These are phyloP conservation scores for Ganoderma lingzhi DNA, from an alignment of 1,284 basidiomycete genomes.

Conservation along the genomic window DNA sequence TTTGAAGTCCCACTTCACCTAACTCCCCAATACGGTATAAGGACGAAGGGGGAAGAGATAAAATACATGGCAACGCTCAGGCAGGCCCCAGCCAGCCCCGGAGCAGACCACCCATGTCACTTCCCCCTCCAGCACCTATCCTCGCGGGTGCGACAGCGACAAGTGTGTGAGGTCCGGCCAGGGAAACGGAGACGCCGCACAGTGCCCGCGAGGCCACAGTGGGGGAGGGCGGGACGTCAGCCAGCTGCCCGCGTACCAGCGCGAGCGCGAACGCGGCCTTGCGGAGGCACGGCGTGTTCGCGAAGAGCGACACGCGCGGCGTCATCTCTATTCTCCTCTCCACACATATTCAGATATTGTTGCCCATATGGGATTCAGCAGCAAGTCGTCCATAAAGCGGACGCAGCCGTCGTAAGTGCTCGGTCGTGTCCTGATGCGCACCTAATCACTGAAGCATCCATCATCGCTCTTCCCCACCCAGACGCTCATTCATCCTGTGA, in stretches of 20 bases:
- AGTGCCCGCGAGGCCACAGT: no score
- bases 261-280: no score
- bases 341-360: neutral
- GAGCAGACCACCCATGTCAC: neutral
- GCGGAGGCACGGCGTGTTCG: no score
- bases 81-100: neutral
- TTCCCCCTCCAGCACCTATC: constrained; percentile 4
- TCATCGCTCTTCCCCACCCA: neutral
- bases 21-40: neutral
- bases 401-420: constrained; percentile 19
- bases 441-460: neutral
- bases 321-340: no score
- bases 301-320: no score
- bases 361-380: constrained; percentile 23
- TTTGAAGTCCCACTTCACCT: neutral
- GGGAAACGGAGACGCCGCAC: no score
- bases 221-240: no score
- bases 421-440: neutral
- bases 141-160: neutral
- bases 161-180: no score
- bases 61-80: neutral
- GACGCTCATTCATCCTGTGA: no score
- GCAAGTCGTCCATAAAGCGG: constrained; percentile 23
- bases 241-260: no score
- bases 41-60: neutral